Percentiles rank a stretch among this genome's conserved stretches.
phyloP scores from a whole-genome alignment of 139 green algal species.

The Marvania coccoides region DNA sequence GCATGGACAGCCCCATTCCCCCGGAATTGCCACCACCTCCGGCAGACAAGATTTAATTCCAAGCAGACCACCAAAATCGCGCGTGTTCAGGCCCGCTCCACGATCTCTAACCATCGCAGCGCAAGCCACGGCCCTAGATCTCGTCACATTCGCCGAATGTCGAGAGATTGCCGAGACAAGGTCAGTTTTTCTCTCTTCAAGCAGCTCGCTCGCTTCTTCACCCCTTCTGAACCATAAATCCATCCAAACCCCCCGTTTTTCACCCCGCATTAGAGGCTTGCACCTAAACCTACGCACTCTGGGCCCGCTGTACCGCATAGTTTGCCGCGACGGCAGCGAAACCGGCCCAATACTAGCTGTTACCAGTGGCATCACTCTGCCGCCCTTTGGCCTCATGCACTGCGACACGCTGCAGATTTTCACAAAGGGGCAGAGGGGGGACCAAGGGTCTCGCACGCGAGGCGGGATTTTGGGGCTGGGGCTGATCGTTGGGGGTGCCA shows the following conservation, averaged over 20 bases:
- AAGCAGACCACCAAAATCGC: no score
- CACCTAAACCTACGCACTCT: conserved; percentile 9
- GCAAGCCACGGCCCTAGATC: no score
- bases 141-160: no score
- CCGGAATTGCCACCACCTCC: no score
- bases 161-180: conserved; percentile 5
- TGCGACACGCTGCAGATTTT: conserved; percentile 76
- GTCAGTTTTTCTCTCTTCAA: not conserved
- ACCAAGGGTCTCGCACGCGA: conserved; percentile 26
- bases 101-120: no score
- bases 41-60: no score
- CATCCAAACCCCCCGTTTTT: not conserved
- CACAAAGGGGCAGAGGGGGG: conserved; percentile 16
- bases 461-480: conserved; percentile 53
- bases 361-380: conserved; percentile 57
- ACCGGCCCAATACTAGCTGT: conserved; percentile 33
- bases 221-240: no score
- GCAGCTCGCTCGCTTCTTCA: not conserved
- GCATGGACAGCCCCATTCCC: no score
- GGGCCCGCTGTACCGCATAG: conserved; percentile 55
- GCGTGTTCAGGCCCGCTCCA: no score
- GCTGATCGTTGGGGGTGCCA: conserved; percentile 53
- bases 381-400: conserved; percentile 58
- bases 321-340: conserved; percentile 37
- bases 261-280: not conserved